These are phyloP conservation scores for Tetrapisispora phaffii DNA, from an alignment of 805 yeast genomes.

Conservation along the genomic window DNA sequence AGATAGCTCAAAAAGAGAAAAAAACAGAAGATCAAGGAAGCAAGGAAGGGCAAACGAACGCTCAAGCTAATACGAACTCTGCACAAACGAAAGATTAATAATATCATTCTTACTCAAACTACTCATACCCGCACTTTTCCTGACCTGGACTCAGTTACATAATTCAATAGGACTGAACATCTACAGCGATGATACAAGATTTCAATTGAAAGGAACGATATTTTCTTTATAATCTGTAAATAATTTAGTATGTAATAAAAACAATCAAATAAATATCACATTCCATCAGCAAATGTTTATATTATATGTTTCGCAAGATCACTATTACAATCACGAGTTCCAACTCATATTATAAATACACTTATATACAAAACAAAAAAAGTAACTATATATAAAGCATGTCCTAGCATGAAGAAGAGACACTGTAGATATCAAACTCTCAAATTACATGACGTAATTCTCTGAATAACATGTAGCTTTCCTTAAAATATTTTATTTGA, in stretches of 20 bases:
- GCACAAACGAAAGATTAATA: background rate
- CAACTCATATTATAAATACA: no score
- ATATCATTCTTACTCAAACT: no score
- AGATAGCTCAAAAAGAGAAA: constrained; percentile 34
- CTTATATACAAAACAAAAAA: background rate
- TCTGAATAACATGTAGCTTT: constrained; percentile 26
- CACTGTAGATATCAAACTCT: constrained; percentile 29
- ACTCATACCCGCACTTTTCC: background rate
- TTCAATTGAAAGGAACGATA: background rate
- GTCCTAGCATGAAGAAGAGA: constrained; percentile 29
- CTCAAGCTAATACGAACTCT: background rate
- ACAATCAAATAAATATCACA: background rate
- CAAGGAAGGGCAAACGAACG: background rate
- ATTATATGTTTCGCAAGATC: no score
- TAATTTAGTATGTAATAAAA: no score
- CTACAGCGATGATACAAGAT: background rate
- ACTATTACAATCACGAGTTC: no score
- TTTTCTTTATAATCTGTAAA: background rate
- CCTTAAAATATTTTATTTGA: constrained; percentile 6
- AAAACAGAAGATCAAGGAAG: background rate
- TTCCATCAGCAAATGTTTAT: background rate
- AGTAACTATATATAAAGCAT: constrained; percentile 6
- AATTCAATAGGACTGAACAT: background rate
- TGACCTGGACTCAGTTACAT: background rate
- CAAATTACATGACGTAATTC: constrained; percentile 25